Evolutionary conservation across 1,284 basidiomycete genomes (phyloP), one percentile per base, ranked within the genome.

Genomic region (Puccinia horiana): DNA sequence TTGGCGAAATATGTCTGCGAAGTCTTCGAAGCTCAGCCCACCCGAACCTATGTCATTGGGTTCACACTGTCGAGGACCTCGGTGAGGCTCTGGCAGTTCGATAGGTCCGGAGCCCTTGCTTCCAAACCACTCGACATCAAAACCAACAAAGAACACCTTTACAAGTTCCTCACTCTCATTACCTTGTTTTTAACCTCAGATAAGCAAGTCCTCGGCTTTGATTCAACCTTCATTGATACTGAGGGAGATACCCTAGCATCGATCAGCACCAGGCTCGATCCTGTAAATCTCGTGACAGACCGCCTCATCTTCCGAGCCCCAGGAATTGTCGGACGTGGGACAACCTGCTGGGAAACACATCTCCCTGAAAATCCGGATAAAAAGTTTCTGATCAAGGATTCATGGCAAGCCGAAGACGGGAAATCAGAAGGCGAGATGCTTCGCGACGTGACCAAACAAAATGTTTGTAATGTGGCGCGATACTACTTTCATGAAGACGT

Each of bases 1-100:
- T 63, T 63, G 58, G 29, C 58, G 6, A 35, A 63, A 32, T 32
- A 35, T 32, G 58, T 63, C 58, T 35, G 32, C n/a, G 58, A 63
- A 16, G 14, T 63, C 32, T 63, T 63, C 32, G 37, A 63, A 35
- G 58, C 58, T 63, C 58, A 63, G 58, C 58, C 58, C 58, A 63
- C 58, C 58, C 58, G 58, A 63, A 35, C 32, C 58, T 63, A 5
- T 63, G 58, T 63, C 32, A 18, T 63, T 63, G 58, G 58, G 58
- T 14, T 63, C 8, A 63, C 58, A 63, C 58, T 63, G 32, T 32
- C 6, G 11, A 32, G 58, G 5, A 63, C 58, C 58, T 63, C 32
- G 6, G 16, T 35, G 58, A 3, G n/a, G 58, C 58, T 63, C 32
- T 63, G 58, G 58, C 29, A 63, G 58, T 37, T 63, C 37, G 58